A percentile compares a stretch with the other conserved stretches of the same genome.
These are phyloP conservation scores for Chalciporus chontae DNA, from an alignment of 768 basidiomycete genomes.

Conservation along the genomic window DNA sequence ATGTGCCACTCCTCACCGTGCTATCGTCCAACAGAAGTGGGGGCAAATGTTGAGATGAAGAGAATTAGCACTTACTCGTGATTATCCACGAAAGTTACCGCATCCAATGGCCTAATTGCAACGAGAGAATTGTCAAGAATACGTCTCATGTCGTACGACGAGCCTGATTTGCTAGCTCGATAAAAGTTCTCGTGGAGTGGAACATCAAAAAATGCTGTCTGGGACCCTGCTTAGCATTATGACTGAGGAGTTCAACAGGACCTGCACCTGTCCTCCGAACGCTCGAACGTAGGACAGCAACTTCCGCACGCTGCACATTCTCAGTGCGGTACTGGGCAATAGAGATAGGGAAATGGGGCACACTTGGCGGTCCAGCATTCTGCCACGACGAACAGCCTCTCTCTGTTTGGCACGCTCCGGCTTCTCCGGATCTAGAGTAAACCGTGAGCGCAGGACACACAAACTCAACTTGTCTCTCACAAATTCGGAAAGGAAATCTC, in stretches of 20 bases:
- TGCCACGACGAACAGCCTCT: slow-evolving; percentile 62
- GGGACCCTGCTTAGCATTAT: slow-evolving; percentile 6
- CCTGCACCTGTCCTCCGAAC: slow-evolving; percentile 61
- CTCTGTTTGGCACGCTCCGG: slow-evolving; percentile 41
- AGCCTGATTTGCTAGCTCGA: slow-evolving; percentile 65
- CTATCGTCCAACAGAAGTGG: slow-evolving; percentile 32
- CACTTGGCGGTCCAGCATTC: slow-evolving; percentile 84
- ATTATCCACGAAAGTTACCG: slow-evolving; percentile 89
- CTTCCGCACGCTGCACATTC: slow-evolving; percentile 37
- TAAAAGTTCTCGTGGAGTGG: slow-evolving; percentile 84
- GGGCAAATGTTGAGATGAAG: neutral
- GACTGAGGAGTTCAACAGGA: neutral
- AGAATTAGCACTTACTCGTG: slow-evolving; percentile 60
- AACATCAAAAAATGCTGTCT: slow-evolving; percentile 91
- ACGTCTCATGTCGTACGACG: slow-evolving; percentile 69
- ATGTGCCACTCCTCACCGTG: slow-evolving; percentile 51
- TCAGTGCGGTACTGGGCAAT: neutral
- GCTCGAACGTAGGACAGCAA: slow-evolving; percentile 57
- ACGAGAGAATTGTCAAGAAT: slow-evolving; percentile 72
- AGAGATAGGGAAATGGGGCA: slow-evolving; percentile 15
- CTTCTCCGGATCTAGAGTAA: slow-evolving; percentile 47
- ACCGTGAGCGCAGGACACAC: neutral
- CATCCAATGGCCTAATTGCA: slow-evolving; percentile 65
- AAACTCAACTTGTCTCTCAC: slow-evolving; percentile 39
- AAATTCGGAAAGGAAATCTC: slow-evolving; percentile 63